Evolutionary conservation across 208 protist species (phyloP).

Genomic region (Acanthamoeba culbertsoni): DNA sequence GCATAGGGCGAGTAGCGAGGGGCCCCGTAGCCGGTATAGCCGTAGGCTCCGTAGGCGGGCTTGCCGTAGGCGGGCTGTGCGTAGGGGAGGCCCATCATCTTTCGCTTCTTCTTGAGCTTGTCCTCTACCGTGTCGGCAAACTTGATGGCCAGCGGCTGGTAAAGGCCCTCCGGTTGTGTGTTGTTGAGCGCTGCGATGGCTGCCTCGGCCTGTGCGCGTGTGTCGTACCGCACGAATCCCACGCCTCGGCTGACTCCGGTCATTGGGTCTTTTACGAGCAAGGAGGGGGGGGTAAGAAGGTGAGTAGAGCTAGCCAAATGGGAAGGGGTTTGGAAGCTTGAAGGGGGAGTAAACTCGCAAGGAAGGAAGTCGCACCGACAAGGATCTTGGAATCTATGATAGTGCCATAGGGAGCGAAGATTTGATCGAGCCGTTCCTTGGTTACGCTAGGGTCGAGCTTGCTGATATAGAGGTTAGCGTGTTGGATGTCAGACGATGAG

Average conservation of each 20-base stretch:
- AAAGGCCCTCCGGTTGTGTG: background rate
- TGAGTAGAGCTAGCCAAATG: no score
- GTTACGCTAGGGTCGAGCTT: constrained; percentile 64
- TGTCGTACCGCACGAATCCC: background rate
- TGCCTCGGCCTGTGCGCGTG: background rate
- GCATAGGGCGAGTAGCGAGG: background rate
- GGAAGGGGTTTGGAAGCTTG: no score
- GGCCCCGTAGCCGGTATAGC: background rate
- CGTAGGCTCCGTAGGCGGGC: background rate
- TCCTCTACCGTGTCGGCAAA: constrained; percentile 8
- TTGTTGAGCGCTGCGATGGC: constrained; percentile 9
- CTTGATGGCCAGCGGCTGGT: background rate
- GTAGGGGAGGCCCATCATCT: background rate
- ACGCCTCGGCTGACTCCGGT: background rate
- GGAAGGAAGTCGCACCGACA: background rate
- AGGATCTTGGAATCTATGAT: constrained; percentile 71
- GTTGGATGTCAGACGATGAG: constrained; percentile 52
- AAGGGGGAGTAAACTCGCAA: background rate
- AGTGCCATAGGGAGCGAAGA: constrained; percentile 70
- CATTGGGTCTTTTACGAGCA: background rate
- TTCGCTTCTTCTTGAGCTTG: background rate
- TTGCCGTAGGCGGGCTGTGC: background rate
- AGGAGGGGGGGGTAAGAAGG: no score
- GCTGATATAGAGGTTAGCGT: constrained; percentile 72
- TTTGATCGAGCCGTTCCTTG: constrained; percentile 50